These are phyloP conservation scores for Gloeophyllum trabeum DNA, from an alignment of 768 basidiomycete genomes.

Conservation along the genomic window DNA sequence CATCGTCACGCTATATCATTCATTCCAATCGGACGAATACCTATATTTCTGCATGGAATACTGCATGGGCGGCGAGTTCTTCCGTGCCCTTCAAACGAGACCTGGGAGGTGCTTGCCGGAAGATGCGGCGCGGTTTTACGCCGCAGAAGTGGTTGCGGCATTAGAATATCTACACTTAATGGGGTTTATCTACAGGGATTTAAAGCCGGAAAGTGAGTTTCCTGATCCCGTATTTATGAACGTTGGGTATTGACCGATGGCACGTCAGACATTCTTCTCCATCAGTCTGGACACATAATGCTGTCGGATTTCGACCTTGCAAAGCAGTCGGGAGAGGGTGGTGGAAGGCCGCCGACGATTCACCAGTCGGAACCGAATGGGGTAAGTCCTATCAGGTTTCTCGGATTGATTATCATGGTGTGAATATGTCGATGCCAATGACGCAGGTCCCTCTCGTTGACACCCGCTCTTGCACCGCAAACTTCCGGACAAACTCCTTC, in stretches of 20 bases:
- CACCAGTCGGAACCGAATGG: slow-evolving; percentile 82
- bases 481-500: slow-evolving; percentile 98
- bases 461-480: slow-evolving; percentile 93
- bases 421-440: too few relatives aligned
- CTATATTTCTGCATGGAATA: slow-evolving; percentile 99
- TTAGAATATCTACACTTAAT: slow-evolving; percentile 98
- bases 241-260: neutral
- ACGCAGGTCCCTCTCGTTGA: slow-evolving; percentile 91
- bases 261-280: slow-evolving; percentile 81
- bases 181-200: slow-evolving; percentile 98
- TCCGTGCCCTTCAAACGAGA: slow-evolving; percentile 90
- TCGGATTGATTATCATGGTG: too few relatives aligned
- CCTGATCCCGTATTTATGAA: neutral
- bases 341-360: slow-evolving; percentile 79
- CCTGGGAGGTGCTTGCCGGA: slow-evolving; percentile 96
- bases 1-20: slow-evolving; percentile 98
- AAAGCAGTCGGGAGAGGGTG: slow-evolving; percentile 84
- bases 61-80: slow-evolving; percentile 99
- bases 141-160: slow-evolving; percentile 95
- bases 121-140: slow-evolving; percentile 94
- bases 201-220: slow-evolving; percentile 95
- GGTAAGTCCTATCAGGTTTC: slow-evolving; percentile 34
- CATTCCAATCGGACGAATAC: slow-evolving; percentile 96
- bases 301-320: slow-evolving; percentile 98
- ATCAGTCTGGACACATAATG: slow-evolving; percentile 99